These are phyloP conservation scores for Russula sp. DNA, from an alignment of 768 basidiomycete species.

Conservation along the genomic window DNA sequence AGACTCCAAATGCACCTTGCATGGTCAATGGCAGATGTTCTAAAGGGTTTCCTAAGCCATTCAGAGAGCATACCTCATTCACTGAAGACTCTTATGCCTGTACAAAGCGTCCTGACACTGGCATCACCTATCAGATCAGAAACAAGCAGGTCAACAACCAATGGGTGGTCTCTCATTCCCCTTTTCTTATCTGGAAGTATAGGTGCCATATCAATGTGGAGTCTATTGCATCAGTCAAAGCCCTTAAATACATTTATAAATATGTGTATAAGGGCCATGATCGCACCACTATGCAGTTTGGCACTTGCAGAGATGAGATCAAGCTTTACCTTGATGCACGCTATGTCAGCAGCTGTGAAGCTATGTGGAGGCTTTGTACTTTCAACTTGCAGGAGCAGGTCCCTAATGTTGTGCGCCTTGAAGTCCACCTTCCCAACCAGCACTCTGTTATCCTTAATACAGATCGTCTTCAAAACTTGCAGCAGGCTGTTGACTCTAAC, in stretches of 20 bases:
- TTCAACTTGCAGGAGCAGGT: not conserved
- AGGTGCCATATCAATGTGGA: conserved; percentile 48
- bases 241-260: conserved; percentile 42
- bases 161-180: conserved; percentile 2
- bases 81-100: conserved; percentile 37
- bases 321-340: conserved; percentile 9
- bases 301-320: conserved; percentile 31
- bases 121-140: conserved; percentile 25
- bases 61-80: conserved; percentile 30
- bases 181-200: conserved; percentile 31
- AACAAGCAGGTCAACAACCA: not conserved
- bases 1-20: not conserved
- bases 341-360: too few relatives aligned
- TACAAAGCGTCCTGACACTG: conserved; percentile 33
- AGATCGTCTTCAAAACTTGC: conserved; percentile 22
- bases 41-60: conserved; percentile 39
- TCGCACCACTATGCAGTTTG: conserved; percentile 29
- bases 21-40: conserved; percentile 37
- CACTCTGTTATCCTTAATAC: conserved; percentile 32
- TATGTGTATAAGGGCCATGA: conserved; percentile 46
- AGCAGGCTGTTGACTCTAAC: conserved; percentile 11
- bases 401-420: not conserved
- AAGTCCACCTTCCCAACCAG: not conserved
- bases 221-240: conserved; percentile 16
- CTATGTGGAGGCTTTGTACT: not conserved